Conservation (phyloP, 1,139 yeast species). For the Geotrichum aggregatum region DNA sequence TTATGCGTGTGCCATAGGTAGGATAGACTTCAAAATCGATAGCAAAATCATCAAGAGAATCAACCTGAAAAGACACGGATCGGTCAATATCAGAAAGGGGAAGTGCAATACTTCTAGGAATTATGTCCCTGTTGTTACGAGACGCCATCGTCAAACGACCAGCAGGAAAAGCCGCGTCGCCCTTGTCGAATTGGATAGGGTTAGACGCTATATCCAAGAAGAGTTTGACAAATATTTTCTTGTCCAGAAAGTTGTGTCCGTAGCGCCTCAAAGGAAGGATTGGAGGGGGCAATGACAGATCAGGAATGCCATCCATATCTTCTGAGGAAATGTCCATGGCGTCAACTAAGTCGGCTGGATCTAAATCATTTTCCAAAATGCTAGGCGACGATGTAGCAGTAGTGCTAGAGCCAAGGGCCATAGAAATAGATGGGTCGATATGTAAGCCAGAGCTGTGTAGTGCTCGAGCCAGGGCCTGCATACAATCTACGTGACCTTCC, state of each 20-base stretch:
- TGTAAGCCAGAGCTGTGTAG: slow-evolving; percentile 11
- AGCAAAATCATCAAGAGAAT: slow-evolving; percentile 67
- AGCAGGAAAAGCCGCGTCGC: slow-evolving; percentile 40
- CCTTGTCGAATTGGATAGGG: slow-evolving; percentile 38
- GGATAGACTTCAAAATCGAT: slow-evolving; percentile 92
- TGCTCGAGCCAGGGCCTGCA: slow-evolving; percentile 56
- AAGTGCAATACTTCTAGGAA: slow-evolving; percentile 77
- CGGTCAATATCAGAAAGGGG: slow-evolving; percentile 74
- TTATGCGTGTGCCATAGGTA: slow-evolving; percentile 85
- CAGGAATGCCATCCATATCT: slow-evolving; percentile 75
- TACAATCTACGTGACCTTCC: slow-evolving; percentile 82
- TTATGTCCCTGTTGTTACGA: slow-evolving; percentile 50
- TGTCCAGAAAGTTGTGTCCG: slow-evolving; percentile 92
- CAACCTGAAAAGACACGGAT: slow-evolving; percentile 80
- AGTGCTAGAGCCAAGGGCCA: slow-evolving; percentile 11
- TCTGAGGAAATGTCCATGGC: slow-evolving; percentile 32
- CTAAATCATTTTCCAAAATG: slow-evolving; percentile 9
- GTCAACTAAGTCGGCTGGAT: slow-evolving; percentile 22
- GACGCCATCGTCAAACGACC: slow-evolving; percentile 75
- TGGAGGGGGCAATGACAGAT: slow-evolving; percentile 89
- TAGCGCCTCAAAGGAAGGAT: slow-evolving; percentile 87
- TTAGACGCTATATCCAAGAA: slow-evolving; percentile 46
- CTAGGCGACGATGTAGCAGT: slow-evolving; percentile 15
- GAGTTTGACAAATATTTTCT: slow-evolving; percentile 76
- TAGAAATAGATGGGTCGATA: slow-evolving; percentile 26